Evolutionary conservation across 345 rosid species (phyloP), one percentile per base, ranked within the genome.

Genomic region (Hypericum perforatum): DNA sequence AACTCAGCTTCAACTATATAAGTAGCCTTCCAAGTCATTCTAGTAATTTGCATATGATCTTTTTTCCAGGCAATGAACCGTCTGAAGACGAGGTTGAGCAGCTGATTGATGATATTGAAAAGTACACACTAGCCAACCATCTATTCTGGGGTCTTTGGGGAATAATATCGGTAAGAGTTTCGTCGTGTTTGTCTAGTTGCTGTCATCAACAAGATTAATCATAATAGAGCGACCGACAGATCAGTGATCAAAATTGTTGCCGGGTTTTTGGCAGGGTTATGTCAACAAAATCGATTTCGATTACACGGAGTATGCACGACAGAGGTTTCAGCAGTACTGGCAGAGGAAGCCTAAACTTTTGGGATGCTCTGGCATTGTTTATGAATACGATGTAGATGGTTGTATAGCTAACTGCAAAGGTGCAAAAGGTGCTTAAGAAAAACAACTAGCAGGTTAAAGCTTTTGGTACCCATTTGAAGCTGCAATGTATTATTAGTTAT

Each of bases 101-200:
- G 39, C 63, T 67, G 6, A 38, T 58, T 8, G 32, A 37, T 0
- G 55, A 57, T 54, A 82, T 60, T 43, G 97, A 85, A 70, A 79
- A 63, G 45, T 85, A 69, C 70, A 82, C 76, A 49, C 82, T 89
- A 40, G 82, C 89, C 41, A 85, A 75, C 60, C 95, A 89, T 76
- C 59, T 89, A 13, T 75, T 77, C 13, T 89, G 97, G 97, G 86
- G 84, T 39, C 58, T 85, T 64, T 89, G 97, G 91, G 92, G 91
- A 37, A 70, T 83, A 56, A 78, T 75, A 36, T 78, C 81, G 66
- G 78, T 79, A 73, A 10, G 70, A 4, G 5, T 56, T 59, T 3
- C 32, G 2, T 1, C 5, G 12, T 11, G 15, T 52, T 4, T 37
- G 39, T 41, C 13, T 2, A 7, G 9, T 52, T 14, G 6, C 36